phyloP scores from a whole-genome alignment of 441 rosid genomes.

The Gossypium laxum region DNA sequence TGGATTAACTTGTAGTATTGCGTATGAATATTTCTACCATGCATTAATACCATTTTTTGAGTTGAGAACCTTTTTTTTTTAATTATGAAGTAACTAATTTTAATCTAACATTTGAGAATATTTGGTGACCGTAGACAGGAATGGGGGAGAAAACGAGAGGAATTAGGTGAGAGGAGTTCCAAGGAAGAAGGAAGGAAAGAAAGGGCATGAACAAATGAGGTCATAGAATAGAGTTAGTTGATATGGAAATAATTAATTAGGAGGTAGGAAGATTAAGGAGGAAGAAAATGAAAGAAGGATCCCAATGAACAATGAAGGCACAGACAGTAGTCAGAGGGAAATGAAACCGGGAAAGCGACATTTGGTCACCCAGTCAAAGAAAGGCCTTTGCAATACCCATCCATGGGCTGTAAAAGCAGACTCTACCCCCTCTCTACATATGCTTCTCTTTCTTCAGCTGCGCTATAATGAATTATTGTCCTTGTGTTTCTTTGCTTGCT shows the following conservation, averaged over 20 bases:
- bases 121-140: neutral
- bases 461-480: slow-evolving; percentile 25
- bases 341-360: slow-evolving; percentile 20
- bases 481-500: slow-evolving; percentile 22
- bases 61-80: neutral
- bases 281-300: neutral
- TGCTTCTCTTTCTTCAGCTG: neutral
- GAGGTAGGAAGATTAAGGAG: neutral
- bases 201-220: neutral
- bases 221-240: neutral
- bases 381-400: slow-evolving; percentile 6
- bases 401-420: slow-evolving; percentile 19
- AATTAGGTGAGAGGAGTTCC: neutral
- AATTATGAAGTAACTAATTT: neutral
- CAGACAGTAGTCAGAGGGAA: slow-evolving; percentile 14
- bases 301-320: neutral
- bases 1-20: neutral
- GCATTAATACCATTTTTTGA: neutral
- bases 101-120: neutral
- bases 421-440: neutral
- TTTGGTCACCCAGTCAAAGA: slow-evolving; percentile 36
- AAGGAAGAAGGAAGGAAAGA: neutral
- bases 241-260: neutral
- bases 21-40: neutral
- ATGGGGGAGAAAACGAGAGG: neutral